A percentile compares a stretch with the other conserved stretches of the same genome.
These are phyloP conservation scores for Cadophora malorum DNA, from an alignment of 2,329 filamentous ascomycete genomes.

Conservation along the genomic window DNA sequence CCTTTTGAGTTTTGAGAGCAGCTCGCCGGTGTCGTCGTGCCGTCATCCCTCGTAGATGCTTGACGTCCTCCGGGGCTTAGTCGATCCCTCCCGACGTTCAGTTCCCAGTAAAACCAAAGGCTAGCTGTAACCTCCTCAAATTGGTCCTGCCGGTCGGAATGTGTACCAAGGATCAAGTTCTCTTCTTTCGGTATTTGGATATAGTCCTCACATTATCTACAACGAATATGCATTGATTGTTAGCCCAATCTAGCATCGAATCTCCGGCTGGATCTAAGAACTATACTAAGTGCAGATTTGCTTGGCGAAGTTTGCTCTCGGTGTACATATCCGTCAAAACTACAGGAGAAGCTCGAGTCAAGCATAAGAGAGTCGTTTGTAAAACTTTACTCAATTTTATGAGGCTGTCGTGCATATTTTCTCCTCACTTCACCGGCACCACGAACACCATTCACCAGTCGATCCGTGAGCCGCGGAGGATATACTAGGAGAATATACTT, in stretches of 20 bases:
- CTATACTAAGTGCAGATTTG: background rate
- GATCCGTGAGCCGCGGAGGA: background rate
- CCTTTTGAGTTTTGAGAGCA: too few species aligned
- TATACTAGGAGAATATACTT: background rate
- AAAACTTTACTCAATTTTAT: too few species aligned
- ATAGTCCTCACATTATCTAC: background rate
- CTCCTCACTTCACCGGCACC: background rate
- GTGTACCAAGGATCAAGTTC: background rate
- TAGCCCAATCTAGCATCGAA: background rate
- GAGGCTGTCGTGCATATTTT: background rate
- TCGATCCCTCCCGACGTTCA: too few species aligned
- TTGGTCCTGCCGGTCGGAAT: too few species aligned
- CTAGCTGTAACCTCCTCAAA: too few species aligned
- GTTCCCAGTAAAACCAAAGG: too few species aligned
- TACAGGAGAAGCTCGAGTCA: too few species aligned
- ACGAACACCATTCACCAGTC: background rate
- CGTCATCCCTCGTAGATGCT: too few species aligned
- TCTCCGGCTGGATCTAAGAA: background rate
- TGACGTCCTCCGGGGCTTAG: too few species aligned
- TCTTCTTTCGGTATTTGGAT: background rate
- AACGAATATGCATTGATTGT: background rate
- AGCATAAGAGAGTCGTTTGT: too few species aligned
- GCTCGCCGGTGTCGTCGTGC: too few species aligned
- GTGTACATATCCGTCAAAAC: background rate
- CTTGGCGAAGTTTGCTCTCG: background rate